Evolutionary conservation across 352 stramenopile genomes (phyloP).

Genomic region (Pythium brachiatum): DNA sequence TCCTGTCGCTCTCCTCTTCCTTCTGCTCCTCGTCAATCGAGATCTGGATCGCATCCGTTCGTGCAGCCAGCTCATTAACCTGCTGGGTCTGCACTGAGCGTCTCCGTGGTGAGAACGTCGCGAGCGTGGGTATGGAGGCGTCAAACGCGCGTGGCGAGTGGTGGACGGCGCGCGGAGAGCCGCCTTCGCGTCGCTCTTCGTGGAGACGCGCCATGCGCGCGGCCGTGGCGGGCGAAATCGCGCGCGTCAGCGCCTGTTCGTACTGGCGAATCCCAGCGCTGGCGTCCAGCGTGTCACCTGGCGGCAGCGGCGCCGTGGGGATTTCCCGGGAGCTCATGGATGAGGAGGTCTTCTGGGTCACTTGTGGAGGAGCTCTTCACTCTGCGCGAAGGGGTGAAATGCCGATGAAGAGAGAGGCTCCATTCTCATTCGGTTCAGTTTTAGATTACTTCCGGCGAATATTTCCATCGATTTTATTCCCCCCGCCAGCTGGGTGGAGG

Average conservation of each 20-base stretch:
- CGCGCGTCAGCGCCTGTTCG: conserved; percentile 43
- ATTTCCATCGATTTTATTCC: background rate
- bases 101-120: conserved; percentile 60
- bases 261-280: conserved; percentile 45
- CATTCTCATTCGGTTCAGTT: background rate
- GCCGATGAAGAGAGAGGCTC: background rate
- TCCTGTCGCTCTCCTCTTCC: conserved; percentile 22
- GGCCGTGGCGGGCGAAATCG: conserved; percentile 2
- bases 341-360: background rate
- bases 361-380: background rate
- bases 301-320: conserved; percentile 23
- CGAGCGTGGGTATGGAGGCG: conserved; percentile 31
- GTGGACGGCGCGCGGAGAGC: conserved; percentile 54
- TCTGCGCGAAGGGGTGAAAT: background rate
- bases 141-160: conserved; percentile 59
- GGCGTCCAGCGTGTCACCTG: conserved; percentile 13
- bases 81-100: conserved; percentile 25
- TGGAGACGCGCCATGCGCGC: background rate
- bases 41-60: conserved; percentile 21
- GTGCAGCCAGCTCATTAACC: background rate
- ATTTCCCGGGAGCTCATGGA: conserved; percentile 8
- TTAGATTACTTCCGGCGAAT: conserved; percentile 25
- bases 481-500: background rate
- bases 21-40: conserved; percentile 34
- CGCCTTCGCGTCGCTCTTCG: background rate